Percentiles rank a stretch among this genome's conserved stretches.
Evolutionary conservation across 768 basidiomycete species (phyloP).

Genomic region (Kwoniella botswanensis): DNA sequence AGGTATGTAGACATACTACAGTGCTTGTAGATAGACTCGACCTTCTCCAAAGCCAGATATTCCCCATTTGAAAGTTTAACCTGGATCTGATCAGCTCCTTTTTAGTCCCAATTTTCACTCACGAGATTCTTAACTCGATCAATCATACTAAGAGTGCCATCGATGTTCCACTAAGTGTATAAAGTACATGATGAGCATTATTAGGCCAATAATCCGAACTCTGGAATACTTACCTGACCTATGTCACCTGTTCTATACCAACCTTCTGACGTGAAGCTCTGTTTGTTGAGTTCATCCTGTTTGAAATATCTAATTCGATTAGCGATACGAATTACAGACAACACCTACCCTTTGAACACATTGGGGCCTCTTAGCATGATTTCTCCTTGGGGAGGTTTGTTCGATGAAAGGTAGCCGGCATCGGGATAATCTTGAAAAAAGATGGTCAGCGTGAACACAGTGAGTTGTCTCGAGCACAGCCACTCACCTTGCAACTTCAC

Average conservation of each 20-base stretch:
- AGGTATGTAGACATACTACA: constrained; percentile 29
- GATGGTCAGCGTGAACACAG: no score
- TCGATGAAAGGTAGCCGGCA: constrained; percentile 50
- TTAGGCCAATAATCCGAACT: no score
- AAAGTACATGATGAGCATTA: no score
- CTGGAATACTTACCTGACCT: constrained; percentile 31
- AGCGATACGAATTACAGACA: neutral
- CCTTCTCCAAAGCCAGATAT: constrained; percentile 55
- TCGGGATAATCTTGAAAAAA: constrained; percentile 47
- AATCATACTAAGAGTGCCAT: constrained; percentile 54
- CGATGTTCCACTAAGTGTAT: constrained; percentile 35
- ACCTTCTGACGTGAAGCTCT: constrained; percentile 54
- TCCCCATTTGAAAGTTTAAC: constrained; percentile 51
- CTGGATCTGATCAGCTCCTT: constrained; percentile 10
- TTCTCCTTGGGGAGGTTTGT: constrained; percentile 55
- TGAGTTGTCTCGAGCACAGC: neutral
- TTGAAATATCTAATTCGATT: constrained; percentile 46
- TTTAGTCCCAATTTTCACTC: constrained; percentile 15
- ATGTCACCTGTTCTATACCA: constrained; percentile 59
- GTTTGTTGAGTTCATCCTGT: constrained; percentile 44
- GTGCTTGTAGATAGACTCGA: constrained; percentile 49
- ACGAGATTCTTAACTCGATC: constrained; percentile 58
- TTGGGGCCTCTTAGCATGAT: constrained; percentile 53
- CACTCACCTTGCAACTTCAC: constrained; percentile 48
- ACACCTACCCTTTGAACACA: constrained; percentile 51